Base-by-base conservation (phyloP, 2,329 filamentous ascomycete genomes). In the Simplicillium aogashimaense region DNA sequence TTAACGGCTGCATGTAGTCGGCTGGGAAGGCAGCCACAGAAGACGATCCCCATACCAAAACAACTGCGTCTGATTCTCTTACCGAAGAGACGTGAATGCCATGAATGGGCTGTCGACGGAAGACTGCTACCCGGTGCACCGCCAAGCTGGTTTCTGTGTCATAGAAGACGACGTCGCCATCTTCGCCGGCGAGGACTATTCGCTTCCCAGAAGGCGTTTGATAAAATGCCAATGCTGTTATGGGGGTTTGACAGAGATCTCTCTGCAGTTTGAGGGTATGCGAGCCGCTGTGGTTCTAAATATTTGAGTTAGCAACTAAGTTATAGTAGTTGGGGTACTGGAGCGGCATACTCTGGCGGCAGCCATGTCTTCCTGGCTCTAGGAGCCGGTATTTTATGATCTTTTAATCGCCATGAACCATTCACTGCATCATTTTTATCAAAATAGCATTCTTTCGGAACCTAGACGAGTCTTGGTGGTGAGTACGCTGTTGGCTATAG, bases 21-120 rank as follows among this genome's bases (percentile, higher is more conserved):
- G 35, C 20, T 6, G 61, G 44, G 13, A 73, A 39, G 30, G 47
- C 39, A 3, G 64, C 72, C n/a, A 85, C 61, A 2, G 67, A 73
- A 13, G 69, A 66, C 2, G 79, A 82, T 31, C 87, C 87, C 85
- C 86, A 94, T 13, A 81, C 60, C 6, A 90, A 64, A 9, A 78
- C 47, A 33, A 59, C 50, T 2, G 40, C 34, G 7, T 11, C 14
- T 38, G 37, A 3, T 11, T 5, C 36, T 2, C 35, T 42, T 16
- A 45, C 44, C 20, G 40, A 43, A 49, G 56, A 38, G 52, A 77
- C 59, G n/a, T 67, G 59, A 40, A 90, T 77, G 3, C 86, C 86
- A 57, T 92, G 86, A 38, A 92, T 76, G 3, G 77, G 66, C 55
- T 90, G 84, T n/a, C 69, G 69, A 13, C 60, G 52, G 52, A 92